These are phyloP conservation scores for Physcomitrium patens DNA, from an alignment of 225 moss, liverwort and hornwort genomes.

Conservation along the genomic window DNA sequence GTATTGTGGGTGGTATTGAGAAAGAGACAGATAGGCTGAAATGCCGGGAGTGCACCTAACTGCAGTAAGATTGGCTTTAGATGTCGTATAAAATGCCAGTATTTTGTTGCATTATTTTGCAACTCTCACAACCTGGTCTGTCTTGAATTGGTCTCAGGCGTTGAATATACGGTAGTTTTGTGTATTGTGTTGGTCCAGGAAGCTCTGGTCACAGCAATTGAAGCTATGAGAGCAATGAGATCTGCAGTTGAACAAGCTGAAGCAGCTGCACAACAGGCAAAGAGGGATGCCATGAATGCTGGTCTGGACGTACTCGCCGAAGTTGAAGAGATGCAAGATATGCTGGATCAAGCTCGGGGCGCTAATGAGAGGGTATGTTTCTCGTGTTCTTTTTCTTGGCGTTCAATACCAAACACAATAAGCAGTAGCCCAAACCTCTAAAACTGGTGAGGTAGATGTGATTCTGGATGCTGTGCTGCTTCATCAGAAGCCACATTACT, in stretches of 20 bases:
- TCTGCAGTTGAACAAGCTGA: conserved; percentile 72
- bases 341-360: conserved; percentile 69
- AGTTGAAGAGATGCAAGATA: conserved; percentile 73
- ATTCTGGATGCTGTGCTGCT: conserved; percentile 6
- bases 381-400: background rate
- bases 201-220: conserved; percentile 70
- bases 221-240: conserved; percentile 80
- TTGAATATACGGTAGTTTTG: background rate
- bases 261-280: conserved; percentile 62
- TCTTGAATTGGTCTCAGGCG: background rate
- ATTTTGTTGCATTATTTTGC: too few relatives aligned
- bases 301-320: conserved; percentile 71
- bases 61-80: too few relatives aligned
- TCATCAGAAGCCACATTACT: background rate
- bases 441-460: background rate
- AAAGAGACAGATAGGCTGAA: background rate
- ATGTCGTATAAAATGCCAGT: too few relatives aligned
- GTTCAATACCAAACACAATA: background rate
- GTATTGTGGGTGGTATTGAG: background rate
- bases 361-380: conserved; percentile 79
- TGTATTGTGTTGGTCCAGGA: conserved; percentile 57
- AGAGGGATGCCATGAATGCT: conserved; percentile 69
- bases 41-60: background rate
- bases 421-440: background rate
- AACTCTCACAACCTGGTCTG: too few relatives aligned